Evolutionary conservation across 2,329 filamentous ascomycete species (phyloP), one percentile per base, ranked within the genome.

Genomic region (Penicillium sp.): DNA sequence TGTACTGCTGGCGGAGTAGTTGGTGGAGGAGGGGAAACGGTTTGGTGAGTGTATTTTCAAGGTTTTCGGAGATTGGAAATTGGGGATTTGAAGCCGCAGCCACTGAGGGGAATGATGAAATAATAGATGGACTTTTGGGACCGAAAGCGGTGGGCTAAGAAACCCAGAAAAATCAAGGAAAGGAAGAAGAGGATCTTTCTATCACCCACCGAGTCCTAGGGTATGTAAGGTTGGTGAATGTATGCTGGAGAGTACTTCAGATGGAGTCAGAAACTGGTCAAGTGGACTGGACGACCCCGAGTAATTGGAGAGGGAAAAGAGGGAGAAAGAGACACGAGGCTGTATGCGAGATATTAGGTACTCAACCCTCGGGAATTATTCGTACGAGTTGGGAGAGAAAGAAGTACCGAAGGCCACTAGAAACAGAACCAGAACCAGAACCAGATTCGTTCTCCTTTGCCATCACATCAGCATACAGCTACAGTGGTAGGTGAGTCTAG

Each of bases 111-210:
- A 33, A 60, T 56, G 60, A 62, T 62, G 60, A 62, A 59, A 61
- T 59, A 50, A 56, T 31, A 10, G 31, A 31, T 9, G 57, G 51
- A 49, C 40, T 27, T 11, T 33, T 44, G 16, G 24, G 31, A 44
- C 52, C 49, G 60, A 62, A 54, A 59, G 60, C 60, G 60, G 60
- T 62, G 57, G 55, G 41, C 4, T 6, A 27, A 27, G 41, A 44
- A 44, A 24, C 41, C 41, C 19, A 43, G 41, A 16, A 22, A 22
- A 27, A 19, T n/a, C 37, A 40, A 40, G 14, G 37, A 40, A 9
- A 31, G 31, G 31, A 10, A 31, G 24, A 31, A 31, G 31, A 31
- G 6, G 31, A 31, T 31, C 31, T 31, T 31, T 10, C 10, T 31
- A 31, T 31, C 31, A 31, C 31, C 31, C 6, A 31, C 31, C 9